A percentile compares a stretch with the other conserved stretches of the same genome.
phyloP scores from a whole-genome alignment of 345 rosid species.

The Boechera divaricarpa region DNA sequence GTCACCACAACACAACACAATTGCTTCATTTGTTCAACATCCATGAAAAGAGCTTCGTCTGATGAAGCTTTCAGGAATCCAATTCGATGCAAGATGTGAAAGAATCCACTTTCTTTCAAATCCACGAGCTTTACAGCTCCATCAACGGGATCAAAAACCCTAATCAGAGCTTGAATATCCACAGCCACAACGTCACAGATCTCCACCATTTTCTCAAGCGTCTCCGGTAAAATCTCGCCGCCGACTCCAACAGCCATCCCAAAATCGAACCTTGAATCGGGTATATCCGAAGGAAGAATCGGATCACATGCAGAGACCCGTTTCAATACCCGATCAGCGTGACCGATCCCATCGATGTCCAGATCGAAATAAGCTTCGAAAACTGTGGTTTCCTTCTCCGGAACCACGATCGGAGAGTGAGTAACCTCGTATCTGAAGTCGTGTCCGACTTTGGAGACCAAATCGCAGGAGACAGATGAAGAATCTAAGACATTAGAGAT shows the following conservation, averaged over 20 bases:
- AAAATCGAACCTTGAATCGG: slow-evolving; percentile 56
- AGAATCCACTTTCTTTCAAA: slow-evolving; percentile 66
- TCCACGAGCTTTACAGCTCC: slow-evolving; percentile 74
- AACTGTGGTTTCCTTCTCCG: slow-evolving; percentile 63
- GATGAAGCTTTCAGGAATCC: slow-evolving; percentile 86
- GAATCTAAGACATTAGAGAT: slow-evolving; percentile 67
- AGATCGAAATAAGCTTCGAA: slow-evolving; percentile 83
- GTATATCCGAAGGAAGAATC: slow-evolving; percentile 72
- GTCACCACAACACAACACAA: slow-evolving; percentile 91
- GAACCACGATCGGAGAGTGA: slow-evolving; percentile 52
- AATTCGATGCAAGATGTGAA: slow-evolving; percentile 59
- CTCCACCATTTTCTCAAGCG: slow-evolving; percentile 81
- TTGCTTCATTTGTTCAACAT: slow-evolving; percentile 73
- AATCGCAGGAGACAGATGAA: slow-evolving; percentile 56
- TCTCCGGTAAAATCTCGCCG: slow-evolving; percentile 87
- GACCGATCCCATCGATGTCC: slow-evolving; percentile 44
- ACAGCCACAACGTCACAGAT: slow-evolving; percentile 72
- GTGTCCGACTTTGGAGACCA: slow-evolving; percentile 72
- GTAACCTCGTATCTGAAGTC: slow-evolving; percentile 67
- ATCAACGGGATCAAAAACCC: slow-evolving; percentile 62
- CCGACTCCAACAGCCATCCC: slow-evolving; percentile 99
- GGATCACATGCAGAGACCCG: slow-evolving; percentile 76
- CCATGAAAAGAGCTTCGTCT: slow-evolving; percentile 86
- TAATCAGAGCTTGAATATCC: slow-evolving; percentile 85
- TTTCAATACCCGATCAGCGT: slow-evolving; percentile 71